Evolutionary conservation across 495 filamentous ascomycete species (phyloP).

Genomic region (Viridothelium virens): DNA sequence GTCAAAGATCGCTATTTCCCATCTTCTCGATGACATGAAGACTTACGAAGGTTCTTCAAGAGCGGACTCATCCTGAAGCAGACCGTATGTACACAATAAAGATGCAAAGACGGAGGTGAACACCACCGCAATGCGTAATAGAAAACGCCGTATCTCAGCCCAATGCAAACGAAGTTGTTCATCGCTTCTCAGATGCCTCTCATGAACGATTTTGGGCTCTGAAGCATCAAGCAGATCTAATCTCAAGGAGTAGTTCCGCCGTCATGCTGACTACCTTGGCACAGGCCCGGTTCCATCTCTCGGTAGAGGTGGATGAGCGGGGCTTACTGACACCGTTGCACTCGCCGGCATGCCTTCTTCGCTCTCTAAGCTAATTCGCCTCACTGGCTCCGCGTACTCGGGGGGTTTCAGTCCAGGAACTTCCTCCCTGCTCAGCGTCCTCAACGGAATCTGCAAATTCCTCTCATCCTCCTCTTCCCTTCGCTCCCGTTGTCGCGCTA

Average conservation of each 20-base stretch:
- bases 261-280: not conserved
- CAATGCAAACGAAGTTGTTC: not conserved
- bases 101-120: not conserved
- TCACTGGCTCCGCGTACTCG: conserved; percentile 23
- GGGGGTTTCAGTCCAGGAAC: conserved; percentile 30
- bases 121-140: not conserved
- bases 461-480: conserved; percentile 11
- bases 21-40: no score
- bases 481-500: conserved; percentile 14
- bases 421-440: conserved; percentile 29
- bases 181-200: not conserved
- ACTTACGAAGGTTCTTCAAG: not conserved
- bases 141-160: not conserved
- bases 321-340: not conserved
- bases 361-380: not conserved
- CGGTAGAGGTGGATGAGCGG: not conserved
- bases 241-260: not conserved
- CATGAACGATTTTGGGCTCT: not conserved
- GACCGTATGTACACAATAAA: not conserved
- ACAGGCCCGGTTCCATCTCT: not conserved
- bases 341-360: not conserved
- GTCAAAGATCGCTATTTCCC: no score
- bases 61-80: not conserved
- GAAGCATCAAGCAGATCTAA: no score
- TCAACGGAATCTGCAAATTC: conserved; percentile 24